Evolutionary conservation across 208 protist genomes (phyloP), one percentile per base, ranked within the genome.

Genomic region (Phytomonas francai): DNA sequence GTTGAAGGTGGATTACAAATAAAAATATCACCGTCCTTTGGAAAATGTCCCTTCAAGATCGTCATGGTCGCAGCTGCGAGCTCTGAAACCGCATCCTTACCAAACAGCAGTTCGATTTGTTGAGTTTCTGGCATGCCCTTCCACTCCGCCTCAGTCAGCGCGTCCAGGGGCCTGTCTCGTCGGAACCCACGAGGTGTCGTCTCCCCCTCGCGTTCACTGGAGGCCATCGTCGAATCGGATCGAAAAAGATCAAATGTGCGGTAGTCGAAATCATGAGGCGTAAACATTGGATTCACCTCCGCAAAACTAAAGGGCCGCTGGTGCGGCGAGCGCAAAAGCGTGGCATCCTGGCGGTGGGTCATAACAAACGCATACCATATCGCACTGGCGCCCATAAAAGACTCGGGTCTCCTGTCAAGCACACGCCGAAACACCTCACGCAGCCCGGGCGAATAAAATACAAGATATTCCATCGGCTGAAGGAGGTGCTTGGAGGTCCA

Each of bases 281-380:
- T 78, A 9, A 93, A 56, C 22, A 66, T 71, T 12, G 83, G 79
- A 11, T 45, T 39, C 5, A 76, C 22, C 57, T 93, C 87, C 27
- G 80, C 75, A 62, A 88, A 85, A 68, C 81, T 89, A 64, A 91
- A 95, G 0, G 85, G 89, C 29, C 71, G 77, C 51, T 65, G 63
- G 36, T 95, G 84, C 42, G 89, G 79, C 1, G 68, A 77, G 9
- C 80, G 71, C 42, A 88, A 72, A 0, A 61, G 60, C 0, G 64
- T 58, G 34, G 30, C n/a, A 27, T 65, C 12, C 8, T 70, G 60
- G 7, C 76, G 70, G 68, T 76, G 67, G 25, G 68, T 70, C 3
- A 80, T 64, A 42, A 80, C 57, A 74, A 76, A 80, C 0, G 71
- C 76, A 8, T 60, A 58, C 72, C 76, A 80, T 59, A 68, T 45